Base-by-base conservation (phyloP, 2,329 filamentous ascomycete genomes). In the Neofusicoccum sp. region DNA sequence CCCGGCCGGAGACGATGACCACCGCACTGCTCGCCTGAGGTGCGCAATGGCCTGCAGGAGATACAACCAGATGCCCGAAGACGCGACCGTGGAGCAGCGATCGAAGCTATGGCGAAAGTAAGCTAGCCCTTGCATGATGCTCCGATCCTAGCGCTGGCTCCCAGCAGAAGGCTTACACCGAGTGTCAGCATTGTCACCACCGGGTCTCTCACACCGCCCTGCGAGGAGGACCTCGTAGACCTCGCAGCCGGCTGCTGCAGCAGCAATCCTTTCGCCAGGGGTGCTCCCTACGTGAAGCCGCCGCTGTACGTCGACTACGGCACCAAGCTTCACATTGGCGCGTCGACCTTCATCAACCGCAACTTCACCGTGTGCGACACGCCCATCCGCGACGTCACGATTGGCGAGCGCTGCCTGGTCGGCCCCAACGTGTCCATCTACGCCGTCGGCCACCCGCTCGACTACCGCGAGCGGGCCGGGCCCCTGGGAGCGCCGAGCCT, bases 291-390 rank as follows among this genome's bases (percentile, higher is more conserved):
- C 34, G 57, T 49, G 7, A 59, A 89, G 65, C 82, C 86, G 0
- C 85, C 86, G 0, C 76, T 89, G 60, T 78, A 77, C 40, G 78
- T 88, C 34, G 86, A 89, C 69, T 89, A 89, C 62, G 87, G 86
- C 1, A 84, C 83, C 69, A 89, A 89, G 66, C 82, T 88, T 64
- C 79, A 75, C 5, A 76, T 89, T 0, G 86, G 86, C 6, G 76
- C 83, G 43, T 76, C 80, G n/a, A 87, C 87, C 68, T 90, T 88
- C 66, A 79, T 84, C 45, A 86, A 86, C 65, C 85, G 85, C 70
- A 82, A 82, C 49, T 63, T 80, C 4, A 80, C 79, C 0, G 79
- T 85, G 30, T 69, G 84, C 8, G 82, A 85, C 65, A 83, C 79
- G 33, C 78, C 76, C 3, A 68, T 83, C 0, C 33, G 38, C 12